Base-by-base conservation (phyloP, 441 rosid genomes). In the Jatropha podagrica region DNA sequence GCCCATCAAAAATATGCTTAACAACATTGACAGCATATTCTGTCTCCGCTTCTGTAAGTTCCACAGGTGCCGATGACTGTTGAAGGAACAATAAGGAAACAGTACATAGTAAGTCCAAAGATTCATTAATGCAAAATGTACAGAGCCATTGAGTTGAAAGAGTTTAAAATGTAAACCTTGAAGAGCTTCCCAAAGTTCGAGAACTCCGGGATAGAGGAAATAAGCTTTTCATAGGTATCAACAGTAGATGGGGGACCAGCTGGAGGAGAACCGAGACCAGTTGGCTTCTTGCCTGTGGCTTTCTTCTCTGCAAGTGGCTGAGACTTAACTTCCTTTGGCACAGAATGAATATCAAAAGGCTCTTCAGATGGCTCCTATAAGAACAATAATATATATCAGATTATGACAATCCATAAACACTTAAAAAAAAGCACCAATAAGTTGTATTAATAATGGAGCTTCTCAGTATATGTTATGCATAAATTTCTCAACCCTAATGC, bases 11-110 rank as follows among this genome's bases (percentile, higher is more conserved):
- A 65, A 96, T 90, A 84, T 94, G 98, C 85, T 96, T 94, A 52
- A 96, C 93, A 81, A 85, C 99, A 86, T 90, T 96, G 76, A 96
- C 97, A 4, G 99, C 89, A 81, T 96, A 96, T 79, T 96, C 99
- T 54, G 98, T 96, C 86, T 94, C 99, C 71, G 98, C 94, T 91
- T 96, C 99, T 64, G 99, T 94, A 76, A 96, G 87, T 85, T 96
- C 99, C 85, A 92, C 94, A 56, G 95, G 97, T 71, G 91, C 71
- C 71, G 97, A 88, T 64, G 97, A 94, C 99, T 94, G 89, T 71
- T 20, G 64, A 52, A 68, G 11, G 4, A 37, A 65, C 46, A 65
- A 27, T 56, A 18, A 54, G n/a, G 13, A 73, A 72, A 75, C n/a
- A 76, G 27, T 41, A 68, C 13, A 65, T 58, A 79, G 75, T 42